These are phyloP conservation scores for Sugiyamaella smithiae DNA, from an alignment of 805 yeast species.

Conservation along the genomic window DNA sequence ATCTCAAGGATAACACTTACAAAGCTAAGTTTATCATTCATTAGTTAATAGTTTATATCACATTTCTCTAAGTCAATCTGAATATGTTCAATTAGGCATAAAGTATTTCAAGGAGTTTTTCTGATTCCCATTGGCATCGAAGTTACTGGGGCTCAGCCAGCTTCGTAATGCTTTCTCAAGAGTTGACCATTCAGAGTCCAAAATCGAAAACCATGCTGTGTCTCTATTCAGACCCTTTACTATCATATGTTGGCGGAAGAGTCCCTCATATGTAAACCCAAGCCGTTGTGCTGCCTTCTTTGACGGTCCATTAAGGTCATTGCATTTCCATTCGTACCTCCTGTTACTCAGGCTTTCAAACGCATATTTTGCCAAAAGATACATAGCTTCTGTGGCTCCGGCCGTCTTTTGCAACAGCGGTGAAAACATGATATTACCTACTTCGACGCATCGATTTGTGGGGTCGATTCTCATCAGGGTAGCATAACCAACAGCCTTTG, in stretches of 20 bases:
- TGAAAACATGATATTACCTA: slow-evolving; percentile 32
- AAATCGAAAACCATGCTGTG: slow-evolving; percentile 34
- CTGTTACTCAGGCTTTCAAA: slow-evolving; percentile 33
- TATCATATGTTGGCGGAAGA: slow-evolving; percentile 32
- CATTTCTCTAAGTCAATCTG: not conserved
- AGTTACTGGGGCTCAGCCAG: slow-evolving; percentile 32
- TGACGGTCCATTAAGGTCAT: slow-evolving; percentile 33
- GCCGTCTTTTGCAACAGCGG: slow-evolving; percentile 27
- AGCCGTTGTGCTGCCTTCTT: slow-evolving; percentile 33
- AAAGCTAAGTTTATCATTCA: not conserved
- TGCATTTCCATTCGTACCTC: slow-evolving; percentile 38
- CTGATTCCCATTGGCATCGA: slow-evolving; percentile 28
- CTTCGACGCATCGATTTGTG: slow-evolving; percentile 31
- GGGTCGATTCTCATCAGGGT: slow-evolving; percentile 31
- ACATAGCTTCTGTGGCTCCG: slow-evolving; percentile 35
- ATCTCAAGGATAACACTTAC: slow-evolving; percentile 2
- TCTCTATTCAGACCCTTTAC: slow-evolving; percentile 33
- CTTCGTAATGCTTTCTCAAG: slow-evolving; percentile 25
- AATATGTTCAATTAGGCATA: no score
- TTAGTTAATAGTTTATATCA: no score
- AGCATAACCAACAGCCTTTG: slow-evolving; percentile 30
- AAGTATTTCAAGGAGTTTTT: slow-evolving; percentile 22
- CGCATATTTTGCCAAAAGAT: slow-evolving; percentile 31
- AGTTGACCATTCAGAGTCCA: slow-evolving; percentile 34
- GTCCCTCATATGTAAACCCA: slow-evolving; percentile 36